Conservation (phyloP, 1,284 basidiomycete species). For the Porphyrellus sp. region DNA sequence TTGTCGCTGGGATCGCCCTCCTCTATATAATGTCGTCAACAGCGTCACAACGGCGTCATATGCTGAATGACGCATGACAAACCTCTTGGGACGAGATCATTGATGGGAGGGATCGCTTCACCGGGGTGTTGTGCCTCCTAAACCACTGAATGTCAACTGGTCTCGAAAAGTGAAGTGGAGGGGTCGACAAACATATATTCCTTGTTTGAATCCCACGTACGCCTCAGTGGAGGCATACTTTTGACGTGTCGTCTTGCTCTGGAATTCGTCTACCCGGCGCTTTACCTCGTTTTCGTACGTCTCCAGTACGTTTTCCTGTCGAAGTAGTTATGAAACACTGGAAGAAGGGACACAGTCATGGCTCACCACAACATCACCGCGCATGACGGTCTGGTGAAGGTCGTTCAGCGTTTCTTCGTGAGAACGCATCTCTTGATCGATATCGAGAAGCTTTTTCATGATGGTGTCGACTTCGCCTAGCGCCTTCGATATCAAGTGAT, state of each 20-base stretch:
- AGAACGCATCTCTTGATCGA: constrained; percentile 53
- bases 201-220: constrained; percentile 63
- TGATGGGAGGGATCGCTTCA: constrained; percentile 72
- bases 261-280: constrained; percentile 46
- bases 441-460: constrained; percentile 66
- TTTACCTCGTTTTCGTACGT: constrained; percentile 47
- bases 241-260: constrained; percentile 62
- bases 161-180: background rate
- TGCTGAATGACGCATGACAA: constrained; percentile 9
- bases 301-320: constrained; percentile 47
- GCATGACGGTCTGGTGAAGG: constrained; percentile 53
- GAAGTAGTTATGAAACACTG: background rate
- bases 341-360: background rate
- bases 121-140: constrained; percentile 70
- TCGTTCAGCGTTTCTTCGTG: constrained; percentile 54
- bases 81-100: constrained; percentile 71
- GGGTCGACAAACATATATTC: constrained; percentile 59
- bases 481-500: constrained; percentile 38
- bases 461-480: constrained; percentile 57
- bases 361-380: constrained; percentile 58
- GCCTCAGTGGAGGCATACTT: constrained; percentile 65
- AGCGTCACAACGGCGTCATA: background rate
- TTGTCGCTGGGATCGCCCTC: constrained; percentile 73
- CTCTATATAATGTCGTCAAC: constrained; percentile 43
- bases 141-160: constrained; percentile 4